A percentile compares a stretch with the other conserved stretches of the same genome.
phyloP scores from a whole-genome alignment of 441 rosid genomes.

The Bocquillonia castaneifolia region DNA sequence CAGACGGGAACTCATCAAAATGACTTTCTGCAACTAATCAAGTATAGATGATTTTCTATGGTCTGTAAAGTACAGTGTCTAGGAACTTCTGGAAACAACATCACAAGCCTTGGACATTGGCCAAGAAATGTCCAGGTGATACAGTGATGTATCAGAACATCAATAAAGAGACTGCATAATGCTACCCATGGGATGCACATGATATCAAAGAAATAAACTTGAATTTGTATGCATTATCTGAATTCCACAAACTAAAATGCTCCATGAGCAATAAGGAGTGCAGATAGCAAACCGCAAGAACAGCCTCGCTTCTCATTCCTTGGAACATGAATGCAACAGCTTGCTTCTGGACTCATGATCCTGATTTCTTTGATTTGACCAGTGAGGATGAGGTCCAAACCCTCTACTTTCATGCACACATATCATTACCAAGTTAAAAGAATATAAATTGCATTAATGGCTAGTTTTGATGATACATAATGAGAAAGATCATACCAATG shows the following conservation, averaged over 20 bases:
- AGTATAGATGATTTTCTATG: not conserved
- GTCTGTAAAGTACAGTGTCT: conserved; percentile 8
- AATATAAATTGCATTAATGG: not conserved
- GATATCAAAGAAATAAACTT: not conserved
- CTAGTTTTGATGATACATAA: not conserved
- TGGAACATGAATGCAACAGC: not conserved
- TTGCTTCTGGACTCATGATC: not conserved
- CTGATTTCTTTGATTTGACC: not conserved
- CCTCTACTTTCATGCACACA: not conserved
- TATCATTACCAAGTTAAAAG: not conserved
- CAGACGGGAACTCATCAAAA: not conserved
- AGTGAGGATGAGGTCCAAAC: not conserved
- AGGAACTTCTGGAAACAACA: conserved; percentile 21
- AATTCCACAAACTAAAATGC: not conserved
- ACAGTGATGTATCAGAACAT: conserved; percentile 9
- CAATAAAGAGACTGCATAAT: not conserved
- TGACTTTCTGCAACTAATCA: not conserved
- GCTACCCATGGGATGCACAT: not conserved
- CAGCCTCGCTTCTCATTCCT: not conserved
- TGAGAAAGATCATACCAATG: conserved; percentile 19
- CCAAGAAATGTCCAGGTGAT: conserved; percentile 12
- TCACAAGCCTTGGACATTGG: conserved; percentile 22
- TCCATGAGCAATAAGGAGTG: not conserved
- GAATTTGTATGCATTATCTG: not conserved
- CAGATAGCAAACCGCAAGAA: not conserved